phyloP scores from a whole-genome alignment of 169 alveolate genomes.

The Plasmodium knowlesi region DNA sequence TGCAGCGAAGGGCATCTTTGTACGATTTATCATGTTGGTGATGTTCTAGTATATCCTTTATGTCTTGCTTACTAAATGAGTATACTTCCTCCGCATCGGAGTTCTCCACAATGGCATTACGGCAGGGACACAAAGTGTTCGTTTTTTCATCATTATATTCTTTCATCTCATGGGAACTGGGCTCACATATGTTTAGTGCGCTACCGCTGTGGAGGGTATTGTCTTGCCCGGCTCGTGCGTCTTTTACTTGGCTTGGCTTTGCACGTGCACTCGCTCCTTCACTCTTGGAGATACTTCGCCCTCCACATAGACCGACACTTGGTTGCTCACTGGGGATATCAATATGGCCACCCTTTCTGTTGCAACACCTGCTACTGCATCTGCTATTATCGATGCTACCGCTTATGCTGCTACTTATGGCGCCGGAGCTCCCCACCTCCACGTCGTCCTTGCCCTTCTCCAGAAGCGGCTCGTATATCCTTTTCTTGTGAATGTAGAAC shows the following conservation, averaged over 20 bases:
- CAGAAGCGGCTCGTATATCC: constrained; percentile 57
- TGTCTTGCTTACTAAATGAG: constrained; percentile 6
- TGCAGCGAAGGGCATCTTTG: not conserved
- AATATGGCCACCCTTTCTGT: not conserved
- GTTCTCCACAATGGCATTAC: not conserved
- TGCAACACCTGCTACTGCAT: not conserved
- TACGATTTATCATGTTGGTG: not conserved
- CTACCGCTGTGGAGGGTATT: not conserved
- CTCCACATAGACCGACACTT: not conserved
- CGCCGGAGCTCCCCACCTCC: not conserved
- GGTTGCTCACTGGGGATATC: not conserved
- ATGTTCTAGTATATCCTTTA: constrained; percentile 20
- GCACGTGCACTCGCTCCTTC: not conserved
- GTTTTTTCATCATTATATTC: not conserved
- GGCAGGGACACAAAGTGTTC: not conserved
- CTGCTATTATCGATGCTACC: not conserved
- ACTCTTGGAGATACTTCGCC: not conserved
- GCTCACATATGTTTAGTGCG: not conserved
- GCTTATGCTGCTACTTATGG: not conserved
- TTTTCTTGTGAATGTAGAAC: constrained; percentile 34
- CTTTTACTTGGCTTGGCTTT: not conserved
- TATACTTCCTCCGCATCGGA: not conserved
- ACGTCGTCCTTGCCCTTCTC: not conserved
- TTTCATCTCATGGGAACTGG: not conserved
- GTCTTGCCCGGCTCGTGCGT: not conserved